Conservation (phyloP, 305 asterid species). For the Vinca major region DNA sequence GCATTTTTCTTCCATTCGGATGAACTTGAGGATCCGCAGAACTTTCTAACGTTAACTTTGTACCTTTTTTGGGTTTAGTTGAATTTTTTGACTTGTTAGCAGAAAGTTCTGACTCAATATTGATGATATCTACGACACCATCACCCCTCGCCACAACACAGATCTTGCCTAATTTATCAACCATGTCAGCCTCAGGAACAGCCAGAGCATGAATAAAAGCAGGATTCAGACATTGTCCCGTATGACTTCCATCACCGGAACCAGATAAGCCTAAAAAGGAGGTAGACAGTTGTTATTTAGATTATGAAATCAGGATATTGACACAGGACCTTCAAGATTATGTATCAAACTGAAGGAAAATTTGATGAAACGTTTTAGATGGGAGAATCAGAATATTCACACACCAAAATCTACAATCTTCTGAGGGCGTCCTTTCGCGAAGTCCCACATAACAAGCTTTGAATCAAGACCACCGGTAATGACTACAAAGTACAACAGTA, state of each 20-base stretch:
- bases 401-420: conserved; percentile 71
- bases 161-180: conserved; percentile 62
- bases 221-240: conserved; percentile 72
- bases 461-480: conserved; percentile 97
- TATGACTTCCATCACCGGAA: conserved; percentile 35
- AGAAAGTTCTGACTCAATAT: conserved; percentile 49
- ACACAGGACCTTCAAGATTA: not conserved
- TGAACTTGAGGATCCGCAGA: conserved; percentile 21
- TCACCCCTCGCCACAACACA: conserved; percentile 90
- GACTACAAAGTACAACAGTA: conserved; percentile 32
- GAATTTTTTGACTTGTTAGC: conserved; percentile 39
- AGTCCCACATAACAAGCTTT: conserved; percentile 84
- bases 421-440: conserved; percentile 75
- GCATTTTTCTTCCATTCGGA: conserved; percentile 34
- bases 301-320: not conserved
- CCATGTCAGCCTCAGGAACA: conserved; percentile 68
- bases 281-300: conserved; percentile 1
- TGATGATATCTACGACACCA: conserved; percentile 60
- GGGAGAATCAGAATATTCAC: conserved; percentile 13
- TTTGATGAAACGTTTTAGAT: not conserved
- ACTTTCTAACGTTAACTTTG: conserved; percentile 30
- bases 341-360: not conserved
- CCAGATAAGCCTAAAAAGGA: conserved; percentile 25
- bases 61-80: conserved; percentile 33
- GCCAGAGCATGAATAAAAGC: conserved; percentile 72